A percentile compares a stretch with the other conserved stretches of the same genome.
Conservation (phyloP, 2,329 filamentous ascomycete genomes). For the Aspergillus hiratsukae region DNA sequence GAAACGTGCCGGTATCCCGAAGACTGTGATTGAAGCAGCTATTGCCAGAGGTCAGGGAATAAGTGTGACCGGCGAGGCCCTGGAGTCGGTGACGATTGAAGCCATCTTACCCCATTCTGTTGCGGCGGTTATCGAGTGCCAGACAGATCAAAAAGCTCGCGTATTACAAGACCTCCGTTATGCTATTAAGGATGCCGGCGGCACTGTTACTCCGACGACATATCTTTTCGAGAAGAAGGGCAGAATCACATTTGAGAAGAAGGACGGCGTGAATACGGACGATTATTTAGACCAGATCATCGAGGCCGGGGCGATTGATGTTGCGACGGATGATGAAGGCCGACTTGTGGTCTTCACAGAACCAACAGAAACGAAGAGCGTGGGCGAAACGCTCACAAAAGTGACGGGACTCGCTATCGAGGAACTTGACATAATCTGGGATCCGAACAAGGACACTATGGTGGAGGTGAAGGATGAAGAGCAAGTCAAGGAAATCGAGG, state of each 20-base stretch:
- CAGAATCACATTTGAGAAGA: conserved; percentile 63
- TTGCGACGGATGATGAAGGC: conserved; percentile 59
- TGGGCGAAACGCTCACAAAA: conserved; percentile 60
- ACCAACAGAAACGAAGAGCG: conserved; percentile 59
- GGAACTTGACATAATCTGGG: conserved; percentile 78
- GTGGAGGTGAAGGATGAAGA: conserved; percentile 57
- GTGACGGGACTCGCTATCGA: conserved; percentile 63
- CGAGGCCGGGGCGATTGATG: conserved; percentile 67
- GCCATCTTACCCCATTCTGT: conserved; percentile 69
- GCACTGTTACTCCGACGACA: conserved; percentile 65
- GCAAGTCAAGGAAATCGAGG: conserved; percentile 53
- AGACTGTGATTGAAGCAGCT: conserved; percentile 76
- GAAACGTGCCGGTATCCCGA: conserved; percentile 82
- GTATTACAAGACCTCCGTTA: conserved; percentile 68
- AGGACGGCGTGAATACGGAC: conserved; percentile 55
- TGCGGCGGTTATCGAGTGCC: conserved; percentile 76
- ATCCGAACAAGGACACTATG: conserved; percentile 73
- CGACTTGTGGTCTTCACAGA: conserved; percentile 68
- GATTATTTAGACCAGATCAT: conserved; percentile 76
- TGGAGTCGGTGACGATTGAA: conserved; percentile 78
- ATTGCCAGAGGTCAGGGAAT: conserved; percentile 85
- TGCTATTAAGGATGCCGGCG: conserved; percentile 67
- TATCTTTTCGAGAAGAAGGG: conserved; percentile 86
- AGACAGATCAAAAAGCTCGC: conserved; percentile 75
- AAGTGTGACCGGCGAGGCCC: conserved; percentile 65